These are phyloP conservation scores for Astraeus odoratus DNA, from an alignment of 768 basidiomycete species.

Conservation along the genomic window DNA sequence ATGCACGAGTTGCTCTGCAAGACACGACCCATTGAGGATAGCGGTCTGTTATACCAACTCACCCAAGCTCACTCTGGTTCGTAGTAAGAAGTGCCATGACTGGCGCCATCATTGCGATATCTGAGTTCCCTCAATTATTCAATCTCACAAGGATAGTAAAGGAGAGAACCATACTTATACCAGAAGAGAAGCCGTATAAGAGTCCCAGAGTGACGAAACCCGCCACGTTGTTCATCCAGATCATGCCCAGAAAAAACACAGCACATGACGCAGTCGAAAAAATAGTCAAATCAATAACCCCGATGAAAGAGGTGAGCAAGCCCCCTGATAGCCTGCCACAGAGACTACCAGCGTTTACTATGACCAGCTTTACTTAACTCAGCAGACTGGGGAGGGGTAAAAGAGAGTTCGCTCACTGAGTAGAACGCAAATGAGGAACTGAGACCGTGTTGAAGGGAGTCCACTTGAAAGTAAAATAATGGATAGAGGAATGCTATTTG, in stretches of 20 bases:
- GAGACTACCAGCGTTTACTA: conserved; percentile 45
- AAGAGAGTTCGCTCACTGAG: conserved; percentile 28
- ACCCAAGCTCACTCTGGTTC: conserved; percentile 47
- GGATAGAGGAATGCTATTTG: conserved; percentile 42
- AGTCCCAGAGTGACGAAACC: conserved; percentile 37
- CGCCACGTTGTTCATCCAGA: conserved; percentile 32
- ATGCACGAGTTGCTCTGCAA: too few relatives aligned
- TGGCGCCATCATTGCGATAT: conserved; percentile 35
- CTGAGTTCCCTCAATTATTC: conserved; percentile 10
- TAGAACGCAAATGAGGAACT: conserved; percentile 45
- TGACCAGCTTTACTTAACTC: conserved; percentile 33
- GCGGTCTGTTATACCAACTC: conserved; percentile 6
- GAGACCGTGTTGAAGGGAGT: conserved; percentile 44
- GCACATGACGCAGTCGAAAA: conserved; percentile 27
- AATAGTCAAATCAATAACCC: conserved; percentile 39
- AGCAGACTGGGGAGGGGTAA: neutral
- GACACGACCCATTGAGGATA: too few relatives aligned
- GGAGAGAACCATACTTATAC: conserved; percentile 29
- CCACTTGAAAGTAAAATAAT: conserved; percentile 53
- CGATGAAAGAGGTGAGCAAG: conserved; percentile 31
- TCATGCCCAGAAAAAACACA: conserved; percentile 38
- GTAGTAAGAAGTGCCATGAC: conserved; percentile 39
- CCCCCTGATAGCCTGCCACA: conserved; percentile 42
- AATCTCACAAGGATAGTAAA: neutral
- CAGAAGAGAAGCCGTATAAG: conserved; percentile 44